Evolutionary conservation across 352 stramenopile genomes (phyloP), one percentile per base, ranked within the genome.

Genomic region (Globisporangium emineosum): DNA sequence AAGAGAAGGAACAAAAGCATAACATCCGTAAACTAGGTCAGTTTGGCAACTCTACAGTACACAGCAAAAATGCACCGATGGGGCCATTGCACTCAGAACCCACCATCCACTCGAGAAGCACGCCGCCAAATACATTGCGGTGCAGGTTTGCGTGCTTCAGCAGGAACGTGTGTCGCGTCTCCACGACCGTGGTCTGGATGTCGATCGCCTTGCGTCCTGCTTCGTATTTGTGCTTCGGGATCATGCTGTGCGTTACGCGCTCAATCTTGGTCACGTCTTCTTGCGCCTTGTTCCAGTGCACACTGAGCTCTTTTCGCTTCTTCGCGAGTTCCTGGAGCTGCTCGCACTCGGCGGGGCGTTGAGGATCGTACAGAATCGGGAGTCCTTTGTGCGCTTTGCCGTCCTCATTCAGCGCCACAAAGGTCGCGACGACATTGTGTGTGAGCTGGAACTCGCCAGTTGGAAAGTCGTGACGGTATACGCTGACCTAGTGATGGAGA

Each of bases 31-130:
- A 33, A 45, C 5, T 33, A 47, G 15, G 21, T 17, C 49, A 30
- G 21, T 9, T n/a, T 1, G 19, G 19, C 17, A 19, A 32, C 3
- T 52, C 45, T 29, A 27, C 3, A 3, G 29, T 17, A 21, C 9
- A 15, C 5, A 17, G n/a, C n/a, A n/a, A n/a, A 23, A 30, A 17
- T 5, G n/a, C 0, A 27, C 8, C 45, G 7, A 27, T 12, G 12
- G 23, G 19, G 8, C n/a, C 6, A 32, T 53, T n/a, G 42, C 15
- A 50, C 32, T 15, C 47, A 54, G n/a, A 32, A 55, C 25, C 1
- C 27, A 79, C 73, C 74, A 81, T 81, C 71, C 74, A 79, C 51
- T 77, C 67, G 35, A 81, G 71, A 19, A 81, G 57, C 40, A 77
- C 74, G 19, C 74, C 74, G 23, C 74, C 74, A 65, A 81, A 81